Conservation (phyloP, 106 monocot species). For the Hemerocallis citrina region DNA sequence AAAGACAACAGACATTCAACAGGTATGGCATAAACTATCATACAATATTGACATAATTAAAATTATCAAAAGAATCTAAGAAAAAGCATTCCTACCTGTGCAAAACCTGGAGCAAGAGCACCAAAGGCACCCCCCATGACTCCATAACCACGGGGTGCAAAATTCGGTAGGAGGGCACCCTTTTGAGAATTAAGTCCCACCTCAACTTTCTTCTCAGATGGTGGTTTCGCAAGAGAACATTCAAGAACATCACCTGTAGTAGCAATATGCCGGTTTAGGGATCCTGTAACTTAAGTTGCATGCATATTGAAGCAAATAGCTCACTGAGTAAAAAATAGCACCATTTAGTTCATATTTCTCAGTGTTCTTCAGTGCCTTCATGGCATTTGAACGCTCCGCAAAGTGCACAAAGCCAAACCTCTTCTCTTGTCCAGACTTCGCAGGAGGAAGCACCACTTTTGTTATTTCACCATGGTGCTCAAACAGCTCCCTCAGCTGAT, state of each 20-base stretch:
- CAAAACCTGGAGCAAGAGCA: conserved; percentile 33
- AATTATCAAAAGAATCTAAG: not conserved
- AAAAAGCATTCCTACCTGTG: conserved; percentile 50
- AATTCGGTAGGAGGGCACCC: conserved; percentile 39
- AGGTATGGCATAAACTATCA: conserved; percentile 11
- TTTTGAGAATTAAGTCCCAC: conserved; percentile 28
- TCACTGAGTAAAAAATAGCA: conserved; percentile 2
- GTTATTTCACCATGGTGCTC: conserved; percentile 81
- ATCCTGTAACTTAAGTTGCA: too few species aligned
- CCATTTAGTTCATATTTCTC: conserved; percentile 93
- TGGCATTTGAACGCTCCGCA: conserved; percentile 58
- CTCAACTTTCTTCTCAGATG: conserved; percentile 55
- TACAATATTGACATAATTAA: not conserved
- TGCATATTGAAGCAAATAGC: not conserved
- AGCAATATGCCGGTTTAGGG: too few species aligned
- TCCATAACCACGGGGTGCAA: conserved; percentile 40
- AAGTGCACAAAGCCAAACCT: conserved; percentile 96
- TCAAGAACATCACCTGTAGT: conserved; percentile 82
- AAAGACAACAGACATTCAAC: conserved; percentile 36
- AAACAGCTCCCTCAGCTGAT: conserved; percentile 71
- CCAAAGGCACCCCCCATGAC: conserved; percentile 42
- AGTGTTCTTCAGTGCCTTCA: conserved; percentile 76
- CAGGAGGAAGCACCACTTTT: conserved; percentile 74
- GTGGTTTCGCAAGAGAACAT: conserved; percentile 93
- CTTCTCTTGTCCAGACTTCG: conserved; percentile 80